These are phyloP conservation scores for Emericellopsis cladophorae DNA, from an alignment of 2,329 filamentous ascomycete species.

Conservation along the genomic window DNA sequence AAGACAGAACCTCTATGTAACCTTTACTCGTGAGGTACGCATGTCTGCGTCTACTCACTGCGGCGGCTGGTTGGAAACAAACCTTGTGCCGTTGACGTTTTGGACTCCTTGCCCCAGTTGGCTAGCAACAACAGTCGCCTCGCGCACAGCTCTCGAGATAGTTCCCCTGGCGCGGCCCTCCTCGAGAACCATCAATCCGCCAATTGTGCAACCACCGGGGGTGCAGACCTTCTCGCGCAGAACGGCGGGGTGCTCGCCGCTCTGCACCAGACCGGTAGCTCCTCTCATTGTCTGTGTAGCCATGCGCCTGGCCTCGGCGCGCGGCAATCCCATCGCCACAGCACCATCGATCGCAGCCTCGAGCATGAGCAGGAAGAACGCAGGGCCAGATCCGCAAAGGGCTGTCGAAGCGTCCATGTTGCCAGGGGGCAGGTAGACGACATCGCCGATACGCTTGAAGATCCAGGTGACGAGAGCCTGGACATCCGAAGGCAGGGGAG, in stretches of 20 bases:
- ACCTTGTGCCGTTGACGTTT: slow-evolving; percentile 21
- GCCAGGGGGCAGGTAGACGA: slow-evolving; percentile 51
- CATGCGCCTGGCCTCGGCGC: slow-evolving; percentile 63
- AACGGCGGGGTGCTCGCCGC: slow-evolving; percentile 62
- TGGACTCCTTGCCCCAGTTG: slow-evolving; percentile 35
- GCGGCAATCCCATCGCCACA: slow-evolving; percentile 65
- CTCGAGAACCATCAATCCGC: slow-evolving; percentile 60
- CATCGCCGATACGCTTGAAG: slow-evolving; percentile 61
- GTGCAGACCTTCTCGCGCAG: slow-evolving; percentile 67
- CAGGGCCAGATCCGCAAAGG: slow-evolving; percentile 62
- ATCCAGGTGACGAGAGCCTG: slow-evolving; percentile 58
- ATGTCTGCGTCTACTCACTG: background rate
- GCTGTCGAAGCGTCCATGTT: slow-evolving; percentile 65
- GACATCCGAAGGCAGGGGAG: slow-evolving; percentile 40
- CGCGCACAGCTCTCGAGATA: slow-evolving; percentile 54
- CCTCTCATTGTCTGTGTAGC: slow-evolving; percentile 70
- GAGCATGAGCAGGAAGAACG: slow-evolving; percentile 63
- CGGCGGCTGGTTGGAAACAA: background rate
- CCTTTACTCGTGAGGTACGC: background rate
- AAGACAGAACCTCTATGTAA: background rate
- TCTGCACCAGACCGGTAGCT: slow-evolving; percentile 54
- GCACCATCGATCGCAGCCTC: slow-evolving; percentile 67
- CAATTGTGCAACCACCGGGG: slow-evolving; percentile 67
- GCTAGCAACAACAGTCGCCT: slow-evolving; percentile 58
- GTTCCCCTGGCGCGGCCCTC: slow-evolving; percentile 57